Evolutionary conservation across 208 protist genomes (phyloP).

Genomic region (Crithidia sp.): DNA sequence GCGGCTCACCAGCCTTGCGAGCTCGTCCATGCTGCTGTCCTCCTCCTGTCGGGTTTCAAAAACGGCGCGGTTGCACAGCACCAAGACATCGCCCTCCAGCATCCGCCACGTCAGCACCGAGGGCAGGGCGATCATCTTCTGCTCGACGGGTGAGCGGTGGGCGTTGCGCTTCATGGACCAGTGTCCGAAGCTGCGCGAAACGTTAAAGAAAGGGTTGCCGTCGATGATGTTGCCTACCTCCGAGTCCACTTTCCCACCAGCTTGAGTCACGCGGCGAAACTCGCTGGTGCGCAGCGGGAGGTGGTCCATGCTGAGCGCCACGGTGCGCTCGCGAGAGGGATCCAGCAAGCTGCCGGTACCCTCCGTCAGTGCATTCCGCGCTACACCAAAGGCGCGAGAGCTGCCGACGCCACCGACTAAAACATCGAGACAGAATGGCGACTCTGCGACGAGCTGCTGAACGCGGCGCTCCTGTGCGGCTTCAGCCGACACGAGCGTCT

Average conservation of each 20-base stretch:
- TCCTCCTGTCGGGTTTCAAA: conserved; percentile 71
- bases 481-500: conserved; percentile 28
- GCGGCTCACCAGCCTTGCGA: conserved; percentile 66
- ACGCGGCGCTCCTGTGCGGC: conserved; percentile 22
- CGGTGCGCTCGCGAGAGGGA: conserved; percentile 54
- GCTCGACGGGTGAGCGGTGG: conserved; percentile 56
- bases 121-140: conserved; percentile 81
- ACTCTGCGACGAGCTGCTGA: conserved; percentile 10
- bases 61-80: conserved; percentile 75
- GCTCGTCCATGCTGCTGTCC: conserved; percentile 76
- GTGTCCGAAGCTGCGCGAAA: conserved; percentile 83
- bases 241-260: conserved; percentile 62
- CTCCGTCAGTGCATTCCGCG: conserved; percentile 48
- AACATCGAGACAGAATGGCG: conserved; percentile 68
- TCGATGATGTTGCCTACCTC: conserved; percentile 63
- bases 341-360: conserved; percentile 51
- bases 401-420: conserved; percentile 65
- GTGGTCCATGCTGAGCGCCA: conserved; percentile 79
- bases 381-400: conserved; percentile 82
- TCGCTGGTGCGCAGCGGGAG: conserved; percentile 56
- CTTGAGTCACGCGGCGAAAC: conserved; percentile 66
- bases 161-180: conserved; percentile 80
- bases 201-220: conserved; percentile 74
- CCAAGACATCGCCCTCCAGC: conserved; percentile 72
- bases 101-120: conserved; percentile 74